phyloP scores from a whole-genome alignment of 768 basidiomycete genomes.

The Coprinellus aureogranulatus region DNA sequence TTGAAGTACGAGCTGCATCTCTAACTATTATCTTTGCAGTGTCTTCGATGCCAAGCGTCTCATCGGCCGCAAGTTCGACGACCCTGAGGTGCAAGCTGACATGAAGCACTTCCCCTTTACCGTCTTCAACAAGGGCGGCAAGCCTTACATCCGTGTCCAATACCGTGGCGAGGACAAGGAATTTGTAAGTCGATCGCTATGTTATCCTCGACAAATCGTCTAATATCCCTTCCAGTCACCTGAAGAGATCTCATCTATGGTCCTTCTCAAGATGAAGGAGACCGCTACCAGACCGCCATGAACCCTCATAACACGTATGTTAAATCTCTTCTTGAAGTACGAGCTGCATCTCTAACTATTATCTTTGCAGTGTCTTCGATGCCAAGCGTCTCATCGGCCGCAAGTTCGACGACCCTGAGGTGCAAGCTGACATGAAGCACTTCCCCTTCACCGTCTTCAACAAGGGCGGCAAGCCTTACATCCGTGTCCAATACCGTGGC shows the following conservation, averaged over 20 bases:
- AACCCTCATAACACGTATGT: no score
- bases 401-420: slow-evolving; percentile 82
- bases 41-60: slow-evolving; percentile 99
- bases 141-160: slow-evolving; percentile 84
- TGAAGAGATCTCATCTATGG: slow-evolving; percentile 98
- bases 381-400: slow-evolving; percentile 98
- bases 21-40: no score
- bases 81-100: slow-evolving; percentile 80
- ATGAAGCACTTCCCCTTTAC: slow-evolving; percentile 93
- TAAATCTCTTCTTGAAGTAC: no score
- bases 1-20: no score
- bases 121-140: slow-evolving; percentile 80
- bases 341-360: no score
- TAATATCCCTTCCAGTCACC: slow-evolving; percentile 59
- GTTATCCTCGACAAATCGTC: slow-evolving; percentile 10
- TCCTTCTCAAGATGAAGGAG: slow-evolving; percentile 98
- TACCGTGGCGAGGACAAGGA: slow-evolving; percentile 94
- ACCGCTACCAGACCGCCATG: slow-evolving; percentile 96
- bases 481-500: slow-evolving; percentile 87
- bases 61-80: slow-evolving; percentile 89
- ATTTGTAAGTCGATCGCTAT: slow-evolving; percentile 65
- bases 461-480: slow-evolving; percentile 85
- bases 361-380: slow-evolving; percentile 84
- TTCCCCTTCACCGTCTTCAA: slow-evolving; percentile 92
- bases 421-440: slow-evolving; percentile 82